phyloP scores from a whole-genome alignment of 2,329 filamentous ascomycete genomes.

The Scopulariopsis brevicaulis region DNA sequence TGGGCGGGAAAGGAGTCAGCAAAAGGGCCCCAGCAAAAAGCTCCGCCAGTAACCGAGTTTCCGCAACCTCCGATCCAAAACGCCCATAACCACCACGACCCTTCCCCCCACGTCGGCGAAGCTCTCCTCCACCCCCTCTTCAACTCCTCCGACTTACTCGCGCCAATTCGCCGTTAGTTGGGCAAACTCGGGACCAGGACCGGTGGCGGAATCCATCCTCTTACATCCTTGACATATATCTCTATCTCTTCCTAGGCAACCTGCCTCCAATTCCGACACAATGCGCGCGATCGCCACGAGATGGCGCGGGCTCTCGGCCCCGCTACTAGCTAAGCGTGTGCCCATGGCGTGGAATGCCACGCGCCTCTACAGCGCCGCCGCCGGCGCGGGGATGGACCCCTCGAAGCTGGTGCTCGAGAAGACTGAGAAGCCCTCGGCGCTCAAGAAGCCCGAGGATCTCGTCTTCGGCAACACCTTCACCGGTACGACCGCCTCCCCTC shows the following conservation, averaged over 20 bases:
- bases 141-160: neutral
- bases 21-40: neutral
- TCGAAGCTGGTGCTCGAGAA: constrained; percentile 63
- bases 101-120: neutral
- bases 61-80: neutral
- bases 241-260: neutral
- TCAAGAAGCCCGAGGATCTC: constrained; percentile 67
- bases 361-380: constrained; percentile 40
- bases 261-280: neutral
- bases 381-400: constrained; percentile 60
- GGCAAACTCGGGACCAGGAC: neutral
- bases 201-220: neutral
- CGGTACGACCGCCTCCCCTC: constrained; percentile 36
- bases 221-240: neutral
- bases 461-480: constrained; percentile 89
- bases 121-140: neutral
- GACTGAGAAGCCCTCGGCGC: constrained; percentile 63
- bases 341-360: constrained; percentile 14
- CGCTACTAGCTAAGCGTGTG: constrained; percentile 2
- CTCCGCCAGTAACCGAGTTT: neutral
- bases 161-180: neutral
- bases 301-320: neutral
- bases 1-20: neutral
- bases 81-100: neutral
- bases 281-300: constrained; percentile 1